Percentiles rank a stretch among this genome's conserved stretches.
These are phyloP conservation scores for Oemleria cerasiformis DNA, from an alignment of 306 rosid species.

Conservation along the genomic window DNA sequence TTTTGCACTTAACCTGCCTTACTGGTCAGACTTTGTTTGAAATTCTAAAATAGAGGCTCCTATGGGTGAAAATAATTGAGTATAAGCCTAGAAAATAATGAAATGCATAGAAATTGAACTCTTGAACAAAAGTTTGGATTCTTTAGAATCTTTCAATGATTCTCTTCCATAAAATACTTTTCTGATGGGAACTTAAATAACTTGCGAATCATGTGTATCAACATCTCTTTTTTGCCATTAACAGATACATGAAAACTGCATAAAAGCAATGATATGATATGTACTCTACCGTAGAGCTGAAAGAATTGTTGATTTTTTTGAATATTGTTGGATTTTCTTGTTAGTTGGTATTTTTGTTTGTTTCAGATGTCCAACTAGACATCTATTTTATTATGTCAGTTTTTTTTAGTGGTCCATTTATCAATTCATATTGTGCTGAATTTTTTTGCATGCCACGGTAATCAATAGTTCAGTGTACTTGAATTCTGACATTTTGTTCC, in stretches of 20 bases:
- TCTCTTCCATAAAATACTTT: no score
- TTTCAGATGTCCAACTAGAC: background rate
- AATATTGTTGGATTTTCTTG: background rate
- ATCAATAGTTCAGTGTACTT: slow-evolving; percentile 18
- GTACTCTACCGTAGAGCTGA: background rate
- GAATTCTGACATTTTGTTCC: slow-evolving; percentile 26
- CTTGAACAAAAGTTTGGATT: background rate
- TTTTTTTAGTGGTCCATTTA: background rate
- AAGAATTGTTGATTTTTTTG: background rate
- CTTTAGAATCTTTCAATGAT: no score
- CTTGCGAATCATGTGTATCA: no score
- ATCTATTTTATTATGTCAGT: background rate
- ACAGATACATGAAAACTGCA: background rate
- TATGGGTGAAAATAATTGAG: background rate
- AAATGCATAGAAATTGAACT: background rate
- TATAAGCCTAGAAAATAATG: background rate
- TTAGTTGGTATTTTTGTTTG: background rate
- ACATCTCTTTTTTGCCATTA: background rate
- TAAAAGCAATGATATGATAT: background rate
- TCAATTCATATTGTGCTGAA: slow-evolving; percentile 1
- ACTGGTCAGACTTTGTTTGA: background rate
- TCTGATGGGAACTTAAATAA: no score
- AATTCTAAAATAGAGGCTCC: background rate
- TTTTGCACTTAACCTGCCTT: background rate
- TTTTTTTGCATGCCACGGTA: slow-evolving; percentile 9